Percentiles rank a stretch among this genome's conserved stretches.
Conservation (phyloP, 805 yeast genomes). For the Ogataea angusta region DNA sequence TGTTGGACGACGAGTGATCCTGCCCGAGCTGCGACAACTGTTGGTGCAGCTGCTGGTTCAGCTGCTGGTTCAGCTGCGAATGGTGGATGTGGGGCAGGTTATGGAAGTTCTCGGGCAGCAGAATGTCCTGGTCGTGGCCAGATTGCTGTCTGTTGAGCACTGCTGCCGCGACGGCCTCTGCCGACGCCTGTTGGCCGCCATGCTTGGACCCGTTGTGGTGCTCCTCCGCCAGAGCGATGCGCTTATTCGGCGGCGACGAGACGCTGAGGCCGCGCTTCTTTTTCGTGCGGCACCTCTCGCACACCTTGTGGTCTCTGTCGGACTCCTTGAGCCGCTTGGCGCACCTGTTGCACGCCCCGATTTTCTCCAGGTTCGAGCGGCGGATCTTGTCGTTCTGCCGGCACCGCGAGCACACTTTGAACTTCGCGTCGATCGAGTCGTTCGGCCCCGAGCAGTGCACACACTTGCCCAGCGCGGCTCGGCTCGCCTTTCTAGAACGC, state of each 20-base stretch:
- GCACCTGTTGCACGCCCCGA: slow-evolving; percentile 63
- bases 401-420: slow-evolving; percentile 65
- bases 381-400: slow-evolving; percentile 58
- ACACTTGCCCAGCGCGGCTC: slow-evolving; percentile 63
- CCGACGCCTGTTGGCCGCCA: slow-evolving; percentile 7
- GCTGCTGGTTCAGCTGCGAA: slow-evolving; percentile 31
- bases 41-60: slow-evolving; percentile 28
- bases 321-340: slow-evolving; percentile 44
- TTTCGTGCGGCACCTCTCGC: slow-evolving; percentile 49
- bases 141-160: slow-evolving; percentile 17
- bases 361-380: slow-evolving; percentile 51
- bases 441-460: slow-evolving; percentile 66
- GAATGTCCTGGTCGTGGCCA: slow-evolving; percentile 11
- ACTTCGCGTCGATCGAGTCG: slow-evolving; percentile 41
- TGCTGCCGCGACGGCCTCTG: slow-evolving; percentile 20
- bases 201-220: neutral
- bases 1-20: slow-evolving; percentile 10
- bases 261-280: slow-evolving; percentile 37
- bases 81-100: slow-evolving; percentile 25
- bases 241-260: neutral
- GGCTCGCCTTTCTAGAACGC: slow-evolving; percentile 51
- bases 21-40: slow-evolving; percentile 12
- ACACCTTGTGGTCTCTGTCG: slow-evolving; percentile 56
- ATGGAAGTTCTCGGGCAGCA: slow-evolving; percentile 14
- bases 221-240: slow-evolving; percentile 1